Evolutionary conservation across 257 asterid genomes (phyloP), one percentile per base, ranked within the genome.

Genomic region (Plantago major): DNA sequence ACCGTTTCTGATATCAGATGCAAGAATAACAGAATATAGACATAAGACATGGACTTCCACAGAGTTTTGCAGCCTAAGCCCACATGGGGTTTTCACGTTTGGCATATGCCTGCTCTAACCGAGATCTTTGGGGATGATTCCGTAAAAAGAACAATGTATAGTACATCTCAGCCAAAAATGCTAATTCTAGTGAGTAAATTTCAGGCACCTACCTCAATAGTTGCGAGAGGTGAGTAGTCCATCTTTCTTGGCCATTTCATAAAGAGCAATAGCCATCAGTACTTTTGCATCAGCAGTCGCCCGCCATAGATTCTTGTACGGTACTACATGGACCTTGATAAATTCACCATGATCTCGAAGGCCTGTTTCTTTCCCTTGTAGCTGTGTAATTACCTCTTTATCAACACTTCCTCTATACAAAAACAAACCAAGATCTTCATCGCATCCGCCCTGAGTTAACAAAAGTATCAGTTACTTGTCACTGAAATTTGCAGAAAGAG

Each of bases 221-320:
- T 42, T 63, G 33, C 22, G 19, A 15, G 82, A 66, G 50, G 83
- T 69, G 18, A 89, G 71, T 67, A 90, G 64, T 9, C 91, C 84
- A 16, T 88, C 89, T 60, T 67, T 82, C 71, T 76, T 79, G 72
- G 95, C 98, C 98, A 88, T 88, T 76, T 90, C 98, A 33, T 88
- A 88, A 12, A 90, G 78, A 2, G 95, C 89, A 68, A 88, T 71
- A 46, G 94, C 92, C 79, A 67, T 79, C 47, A 90, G 79, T 43
- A 80, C 82, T 68, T 90, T 90, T 16, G 96, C 98, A 78, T 90
- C 98, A 33, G 95, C 87, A 1, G 98, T 90, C 64, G 58, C 66
- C 12, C 86, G 94, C 98, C 98, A 90, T 0, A 90, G 88, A 44
- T 67, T 70, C 37, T 73, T 68, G 48, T 85, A 90, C 56, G 96